Evolutionary conservation across 1,139 yeast genomes (phyloP), one percentile per base, ranked within the genome.

Genomic region (Arxiozyma slooffiae): DNA sequence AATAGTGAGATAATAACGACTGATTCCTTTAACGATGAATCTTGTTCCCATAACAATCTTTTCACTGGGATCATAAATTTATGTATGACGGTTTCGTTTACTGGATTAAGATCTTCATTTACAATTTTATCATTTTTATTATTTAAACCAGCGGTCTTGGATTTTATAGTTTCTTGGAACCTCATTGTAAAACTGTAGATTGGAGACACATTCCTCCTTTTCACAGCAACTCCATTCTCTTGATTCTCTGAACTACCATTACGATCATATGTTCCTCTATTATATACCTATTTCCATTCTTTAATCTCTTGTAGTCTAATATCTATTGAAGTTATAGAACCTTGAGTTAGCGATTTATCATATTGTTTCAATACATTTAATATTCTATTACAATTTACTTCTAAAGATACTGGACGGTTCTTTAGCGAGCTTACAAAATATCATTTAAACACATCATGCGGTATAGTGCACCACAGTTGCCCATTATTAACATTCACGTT

Each of bases 381-480:
- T 40, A 65, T 48, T 1, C 64, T 56, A 20, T 62, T 67, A 52
- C 67, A 63, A 44, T 60, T 64, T 50, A 59, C 62, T 44, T 64
- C 68, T 65, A 65, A 60, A 0, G 67, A 55, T 5, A 65, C 61
- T 1, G 65, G 57, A 46, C 59, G 60, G 30, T 62, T 64, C 20
- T 67, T 56, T 30, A 56, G 60, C 6, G 67, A 60, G 21, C 50
- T 50, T 1, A 65, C 65, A 6, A 53, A 52, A 48, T 64, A 65
- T 5, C 55, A 50, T 26, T 53, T 55, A 46, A 65, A 65, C 20
- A 61, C 64, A 55, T 64, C 68, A 9, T 49, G 47, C 2, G 69
- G 69, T 8, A 65, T 61, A 7, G 66, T 62, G 43, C 69, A 65
- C 69, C 69, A 65, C 37, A 64, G 49, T 45, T 64, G 67, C 2